Evolutionary conservation across 2,329 filamentous ascomycete species (phyloP), one percentile per base, ranked within the genome.

Genomic region (Pezicula carpinea): DNA sequence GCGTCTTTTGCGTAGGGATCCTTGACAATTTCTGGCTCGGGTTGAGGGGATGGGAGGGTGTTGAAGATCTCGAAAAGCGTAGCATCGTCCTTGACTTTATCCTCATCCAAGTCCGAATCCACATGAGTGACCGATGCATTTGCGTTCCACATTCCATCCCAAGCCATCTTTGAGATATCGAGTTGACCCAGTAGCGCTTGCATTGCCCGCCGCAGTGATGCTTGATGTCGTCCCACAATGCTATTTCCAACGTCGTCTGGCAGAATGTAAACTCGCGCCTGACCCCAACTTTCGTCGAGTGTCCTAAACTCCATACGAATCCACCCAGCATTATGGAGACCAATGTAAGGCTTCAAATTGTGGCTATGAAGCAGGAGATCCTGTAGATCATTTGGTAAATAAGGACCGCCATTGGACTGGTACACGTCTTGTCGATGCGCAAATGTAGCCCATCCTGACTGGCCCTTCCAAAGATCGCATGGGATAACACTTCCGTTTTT

Each of bases 41-140:
- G 86, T 2, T 69, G 62, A 0, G 87, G 87, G 0, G 86, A 87
- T 0, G 83, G 80, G 1, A 91, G 73, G 3, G 69, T 79, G 62
- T 91, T 91, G 71, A 91, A 91, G 39, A 89, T 68, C 22, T 83
- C 75, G 40, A 89, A 78, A 1, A 91, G 66, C 0, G 84, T 83
- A 2, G 69, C 60, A 8, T 74, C 64, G 15, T 76, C 67, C 1
- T 59, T 38, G 0, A 10, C 21, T 6, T 7, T 56, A 5, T 57
- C 50, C 5, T 38, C 11, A 36, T 44, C 50, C 13, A 64, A 53
- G 1, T 61, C 63, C 6, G 70, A 65, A 58, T 69, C 70, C 5
- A 62, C 51, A 46, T 72, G 67, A 38, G 71, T 71, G 3, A 53
- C 48, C 6, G 52, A 49, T 15, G 55, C 46, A 0, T 49, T 47